Evolutionary conservation across 352 stramenopile genomes (phyloP).

Genomic region (Pythium biforme): DNA sequence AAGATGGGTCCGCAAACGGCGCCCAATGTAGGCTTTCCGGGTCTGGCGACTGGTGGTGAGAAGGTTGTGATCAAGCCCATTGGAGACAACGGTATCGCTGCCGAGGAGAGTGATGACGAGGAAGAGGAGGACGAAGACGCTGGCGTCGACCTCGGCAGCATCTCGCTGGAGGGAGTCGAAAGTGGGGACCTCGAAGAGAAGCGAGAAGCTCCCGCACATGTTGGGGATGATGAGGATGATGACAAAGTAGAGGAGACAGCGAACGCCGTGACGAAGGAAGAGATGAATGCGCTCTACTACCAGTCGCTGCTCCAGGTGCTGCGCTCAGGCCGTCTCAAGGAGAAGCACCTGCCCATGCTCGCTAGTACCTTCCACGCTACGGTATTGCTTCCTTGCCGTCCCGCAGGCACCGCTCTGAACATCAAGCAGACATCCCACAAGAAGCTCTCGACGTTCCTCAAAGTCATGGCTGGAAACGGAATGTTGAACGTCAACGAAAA

Average conservation of each 20-base stretch:
- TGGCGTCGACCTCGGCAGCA: conserved; percentile 33
- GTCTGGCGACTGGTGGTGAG: conserved; percentile 15
- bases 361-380: conserved; percentile 73
- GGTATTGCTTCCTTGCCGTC: conserved; percentile 60
- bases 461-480: conserved; percentile 53
- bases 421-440: conserved; percentile 83
- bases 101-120: conserved; percentile 11
- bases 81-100: conserved; percentile 6
- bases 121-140: neutral
- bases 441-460: conserved; percentile 77
- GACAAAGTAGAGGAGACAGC: conserved; percentile 24
- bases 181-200: conserved; percentile 41
- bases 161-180: conserved; percentile 24
- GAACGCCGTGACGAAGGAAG: conserved; percentile 36
- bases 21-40: conserved; percentile 65
- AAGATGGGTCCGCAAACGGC: conserved; percentile 64
- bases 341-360: conserved; percentile 80
- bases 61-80: conserved; percentile 24
- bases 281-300: conserved; percentile 79
- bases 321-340: conserved; percentile 46
- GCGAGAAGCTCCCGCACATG: neutral
- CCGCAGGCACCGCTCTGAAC: conserved; percentile 53
- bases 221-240: conserved; percentile 5
- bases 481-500: conserved; percentile 62
- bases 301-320: conserved; percentile 65